Percentiles rank a stretch among this genome's conserved stretches.
These are phyloP conservation scores for Collybia sordida DNA, from an alignment of 768 basidiomycete species.

Conservation along the genomic window DNA sequence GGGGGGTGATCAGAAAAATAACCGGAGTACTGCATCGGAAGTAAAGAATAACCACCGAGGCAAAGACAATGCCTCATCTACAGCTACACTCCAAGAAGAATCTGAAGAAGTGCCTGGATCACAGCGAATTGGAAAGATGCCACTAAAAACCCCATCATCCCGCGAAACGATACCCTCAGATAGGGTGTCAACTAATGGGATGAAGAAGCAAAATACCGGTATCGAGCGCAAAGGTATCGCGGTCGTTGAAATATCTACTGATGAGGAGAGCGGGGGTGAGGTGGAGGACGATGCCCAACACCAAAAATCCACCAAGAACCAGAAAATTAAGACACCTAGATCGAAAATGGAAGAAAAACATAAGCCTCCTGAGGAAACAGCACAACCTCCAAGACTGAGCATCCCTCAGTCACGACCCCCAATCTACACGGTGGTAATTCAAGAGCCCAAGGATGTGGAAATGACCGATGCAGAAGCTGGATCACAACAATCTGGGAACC, in stretches of 20 bases:
- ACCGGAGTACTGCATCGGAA: too few species aligned
- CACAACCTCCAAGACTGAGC: background rate
- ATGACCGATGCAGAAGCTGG: slow-evolving; percentile 23
- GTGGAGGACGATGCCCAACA: slow-evolving; percentile 10
- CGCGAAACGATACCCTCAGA: background rate
- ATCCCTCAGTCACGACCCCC: slow-evolving; percentile 7
- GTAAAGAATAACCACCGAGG: background rate
- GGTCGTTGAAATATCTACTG: slow-evolving; percentile 43
- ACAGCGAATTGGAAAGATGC: background rate
- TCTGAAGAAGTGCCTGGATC: background rate
- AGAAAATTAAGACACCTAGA: too few species aligned
- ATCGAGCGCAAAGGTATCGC: slow-evolving; percentile 20
- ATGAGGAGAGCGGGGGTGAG: slow-evolving; percentile 31
- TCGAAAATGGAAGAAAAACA: background rate
- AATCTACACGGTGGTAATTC: background rate
- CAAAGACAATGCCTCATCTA: slow-evolving; percentile 4
- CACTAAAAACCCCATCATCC: too few species aligned
- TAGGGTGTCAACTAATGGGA: slow-evolving; percentile 8
- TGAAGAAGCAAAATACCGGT: slow-evolving; percentile 5
- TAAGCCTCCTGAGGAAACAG: background rate
- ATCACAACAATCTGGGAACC: slow-evolving; percentile 2
- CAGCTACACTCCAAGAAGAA: background rate
- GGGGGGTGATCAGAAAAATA: background rate
- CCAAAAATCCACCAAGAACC: background rate
- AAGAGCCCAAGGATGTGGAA: slow-evolving; percentile 22